A percentile compares a stretch with the other conserved stretches of the same genome.
Evolutionary conservation across 768 basidiomycete species (phyloP).

Genomic region (Boletus barrowsii): DNA sequence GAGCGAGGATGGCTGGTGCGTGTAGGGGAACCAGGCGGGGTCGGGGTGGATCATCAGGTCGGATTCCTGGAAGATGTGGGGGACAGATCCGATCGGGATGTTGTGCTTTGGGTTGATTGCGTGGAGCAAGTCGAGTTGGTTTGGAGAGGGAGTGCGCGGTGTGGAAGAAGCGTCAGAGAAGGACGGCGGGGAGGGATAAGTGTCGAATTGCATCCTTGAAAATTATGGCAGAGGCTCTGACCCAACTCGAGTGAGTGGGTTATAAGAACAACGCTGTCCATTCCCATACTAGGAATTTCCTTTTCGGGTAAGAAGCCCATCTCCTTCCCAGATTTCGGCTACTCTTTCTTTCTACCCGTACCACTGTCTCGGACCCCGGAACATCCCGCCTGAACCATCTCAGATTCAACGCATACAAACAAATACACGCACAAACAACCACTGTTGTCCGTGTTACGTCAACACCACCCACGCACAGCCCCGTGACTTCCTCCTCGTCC

Average conservation of each 20-base stretch:
- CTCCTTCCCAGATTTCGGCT: constrained; percentile 37
- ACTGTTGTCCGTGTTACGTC: constrained; percentile 34
- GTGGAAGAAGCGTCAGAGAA: constrained; percentile 67
- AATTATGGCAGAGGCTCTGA: constrained; percentile 14
- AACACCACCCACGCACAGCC: constrained; percentile 32
- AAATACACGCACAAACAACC: constrained; percentile 24
- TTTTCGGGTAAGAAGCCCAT: constrained; percentile 21
- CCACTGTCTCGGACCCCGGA: constrained; percentile 33
- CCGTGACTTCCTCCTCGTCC: neutral
- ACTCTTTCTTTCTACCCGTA: constrained; percentile 36
- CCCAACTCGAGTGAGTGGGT: constrained; percentile 14
- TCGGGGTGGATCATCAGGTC: constrained; percentile 39
- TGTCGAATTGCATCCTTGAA: constrained; percentile 53
- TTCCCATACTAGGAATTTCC: constrained; percentile 25
- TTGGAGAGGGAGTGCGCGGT: constrained; percentile 74
- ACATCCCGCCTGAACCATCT: constrained; percentile 33
- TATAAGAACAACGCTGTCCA: constrained; percentile 35
- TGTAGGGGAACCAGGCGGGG: constrained; percentile 35
- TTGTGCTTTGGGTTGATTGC: constrained; percentile 36
- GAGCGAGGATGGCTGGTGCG: constrained; percentile 45
- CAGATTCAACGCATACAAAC: constrained; percentile 18
- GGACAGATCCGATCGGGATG: constrained; percentile 41
- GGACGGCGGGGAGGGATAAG: constrained; percentile 46
- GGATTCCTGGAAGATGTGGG: constrained; percentile 49
- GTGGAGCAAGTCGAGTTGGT: constrained; percentile 35